Conservation (phyloP, 208 protist species). For the Trypanosoma congolense region DNA sequence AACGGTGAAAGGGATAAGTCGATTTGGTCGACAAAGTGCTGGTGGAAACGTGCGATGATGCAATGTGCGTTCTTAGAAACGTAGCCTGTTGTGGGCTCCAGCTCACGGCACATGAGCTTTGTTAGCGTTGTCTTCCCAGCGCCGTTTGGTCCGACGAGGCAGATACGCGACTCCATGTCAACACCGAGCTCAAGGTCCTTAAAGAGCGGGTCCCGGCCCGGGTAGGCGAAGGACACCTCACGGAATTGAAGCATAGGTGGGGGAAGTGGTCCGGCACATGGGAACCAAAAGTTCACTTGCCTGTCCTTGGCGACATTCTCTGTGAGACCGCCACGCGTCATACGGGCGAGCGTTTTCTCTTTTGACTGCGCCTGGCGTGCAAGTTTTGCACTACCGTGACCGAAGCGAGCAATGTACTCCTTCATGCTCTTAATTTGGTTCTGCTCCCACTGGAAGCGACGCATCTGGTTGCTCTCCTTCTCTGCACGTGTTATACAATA, state of each 20-base stretch:
- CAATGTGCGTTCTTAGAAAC: slow-evolving; percentile 91
- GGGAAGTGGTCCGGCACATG: slow-evolving; percentile 70
- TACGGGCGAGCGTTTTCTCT: slow-evolving; percentile 93
- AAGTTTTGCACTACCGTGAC: slow-evolving; percentile 93
- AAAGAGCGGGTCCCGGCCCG: slow-evolving; percentile 84
- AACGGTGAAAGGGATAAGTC: slow-evolving; percentile 90
- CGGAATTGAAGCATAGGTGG: slow-evolving; percentile 94
- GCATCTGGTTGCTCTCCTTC: slow-evolving; percentile 95
- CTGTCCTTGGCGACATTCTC: slow-evolving; percentile 82
- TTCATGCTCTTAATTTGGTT: slow-evolving; percentile 97
- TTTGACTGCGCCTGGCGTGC: slow-evolving; percentile 93
- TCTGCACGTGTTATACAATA: slow-evolving; percentile 92
- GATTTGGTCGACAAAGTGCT: slow-evolving; percentile 96
- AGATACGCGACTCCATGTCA: slow-evolving; percentile 94
- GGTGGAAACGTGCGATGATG: slow-evolving; percentile 93
- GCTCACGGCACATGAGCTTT: slow-evolving; percentile 93
- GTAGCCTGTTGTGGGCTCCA: slow-evolving; percentile 85
- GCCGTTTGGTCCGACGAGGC: slow-evolving; percentile 96
- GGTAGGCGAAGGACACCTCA: slow-evolving; percentile 90
- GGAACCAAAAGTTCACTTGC: slow-evolving; percentile 83
- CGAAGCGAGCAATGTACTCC: slow-evolving; percentile 95
- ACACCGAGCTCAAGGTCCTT: slow-evolving; percentile 91
- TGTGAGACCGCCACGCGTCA: slow-evolving; percentile 93
- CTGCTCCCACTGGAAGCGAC: slow-evolving; percentile 95
- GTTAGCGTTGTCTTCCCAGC: slow-evolving; percentile 96